Conservation (phyloP, 2,329 filamentous ascomycete species). For the Colletotrichum spaethianum region DNA sequence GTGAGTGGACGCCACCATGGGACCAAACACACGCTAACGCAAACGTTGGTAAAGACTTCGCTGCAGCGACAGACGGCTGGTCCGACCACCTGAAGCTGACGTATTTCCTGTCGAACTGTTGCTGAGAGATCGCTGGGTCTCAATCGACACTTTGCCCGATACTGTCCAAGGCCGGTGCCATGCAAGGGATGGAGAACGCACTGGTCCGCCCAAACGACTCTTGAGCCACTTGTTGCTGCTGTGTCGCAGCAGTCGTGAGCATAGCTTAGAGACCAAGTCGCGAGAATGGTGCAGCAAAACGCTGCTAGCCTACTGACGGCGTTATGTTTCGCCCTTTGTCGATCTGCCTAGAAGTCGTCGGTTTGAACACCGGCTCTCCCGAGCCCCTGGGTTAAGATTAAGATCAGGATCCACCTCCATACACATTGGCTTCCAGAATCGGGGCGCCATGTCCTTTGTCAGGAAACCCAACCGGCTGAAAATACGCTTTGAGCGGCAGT, state of each 20-base stretch:
- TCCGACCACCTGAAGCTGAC: not conserved
- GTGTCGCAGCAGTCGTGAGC: constrained; percentile 3
- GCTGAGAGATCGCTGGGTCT: not conserved
- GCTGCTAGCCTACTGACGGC: constrained; percentile 15
- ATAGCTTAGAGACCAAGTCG: constrained; percentile 8
- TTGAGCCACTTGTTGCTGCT: not conserved
- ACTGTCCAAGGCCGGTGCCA: not conserved
- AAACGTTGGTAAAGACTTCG: constrained; percentile 24
- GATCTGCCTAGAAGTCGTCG: not conserved
- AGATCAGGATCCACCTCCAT: not conserved
- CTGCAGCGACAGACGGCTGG: not conserved
- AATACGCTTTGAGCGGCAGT: constrained; percentile 3
- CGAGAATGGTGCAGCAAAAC: constrained; percentile 9
- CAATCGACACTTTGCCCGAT: not conserved
- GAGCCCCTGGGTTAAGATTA: constrained; percentile 1
- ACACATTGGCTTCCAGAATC: not conserved
- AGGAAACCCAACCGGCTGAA: too few species aligned
- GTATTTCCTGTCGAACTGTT: not conserved
- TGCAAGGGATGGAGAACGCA: not conserved
- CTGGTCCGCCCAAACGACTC: not conserved
- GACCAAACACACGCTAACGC: constrained; percentile 13
- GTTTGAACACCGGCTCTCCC: constrained; percentile 17
- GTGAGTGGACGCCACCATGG: constrained; percentile 32
- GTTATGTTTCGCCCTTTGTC: constrained; percentile 33
- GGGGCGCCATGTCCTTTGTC: constrained; percentile 36